phyloP scores from a whole-genome alignment of 2,329 filamentous ascomycete species.

The Fusarium pininemorale region DNA sequence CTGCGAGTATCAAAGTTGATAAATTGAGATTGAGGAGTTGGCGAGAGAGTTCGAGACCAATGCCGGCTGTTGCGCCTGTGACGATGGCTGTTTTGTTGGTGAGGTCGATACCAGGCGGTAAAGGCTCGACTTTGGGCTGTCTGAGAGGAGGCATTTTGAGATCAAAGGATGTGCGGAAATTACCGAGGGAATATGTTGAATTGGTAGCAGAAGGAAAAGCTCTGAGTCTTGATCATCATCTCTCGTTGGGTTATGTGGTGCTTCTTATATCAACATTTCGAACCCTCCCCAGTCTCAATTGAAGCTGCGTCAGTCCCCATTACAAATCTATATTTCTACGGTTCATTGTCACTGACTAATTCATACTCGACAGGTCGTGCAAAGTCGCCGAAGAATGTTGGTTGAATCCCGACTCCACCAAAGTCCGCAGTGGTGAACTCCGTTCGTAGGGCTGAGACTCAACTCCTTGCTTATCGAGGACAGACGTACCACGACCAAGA shows the following conservation, averaged over 20 bases:
- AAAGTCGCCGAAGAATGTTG: constrained; percentile 4
- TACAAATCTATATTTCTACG: background rate
- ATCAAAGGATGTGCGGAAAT: rapidly evolving
- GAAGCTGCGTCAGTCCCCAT: background rate
- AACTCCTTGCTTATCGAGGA: no score
- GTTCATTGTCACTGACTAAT: background rate
- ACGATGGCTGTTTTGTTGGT: constrained; percentile 49
- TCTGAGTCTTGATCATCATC: background rate
- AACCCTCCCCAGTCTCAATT: no score
- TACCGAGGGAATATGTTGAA: rapidly evolving
- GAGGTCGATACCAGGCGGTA: constrained; percentile 33
- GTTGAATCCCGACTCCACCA: background rate
- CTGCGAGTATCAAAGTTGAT: constrained; percentile 52
- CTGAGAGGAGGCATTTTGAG: constrained; percentile 7
- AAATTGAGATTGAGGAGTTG: constrained; percentile 50
- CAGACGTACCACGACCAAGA: background rate
- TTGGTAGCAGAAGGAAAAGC: no score
- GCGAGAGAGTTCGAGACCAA: constrained; percentile 52
- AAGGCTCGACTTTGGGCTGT: constrained; percentile 17
- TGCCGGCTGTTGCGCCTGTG: constrained; percentile 55
- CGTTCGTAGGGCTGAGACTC: background rate
- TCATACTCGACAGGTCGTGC: rapidly evolving
- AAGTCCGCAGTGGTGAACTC: background rate
- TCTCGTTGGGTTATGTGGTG: background rate
- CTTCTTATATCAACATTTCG: background rate